phyloP scores from a whole-genome alignment of 192 early-diverging fungal species.

The Coemansia sp. region DNA sequence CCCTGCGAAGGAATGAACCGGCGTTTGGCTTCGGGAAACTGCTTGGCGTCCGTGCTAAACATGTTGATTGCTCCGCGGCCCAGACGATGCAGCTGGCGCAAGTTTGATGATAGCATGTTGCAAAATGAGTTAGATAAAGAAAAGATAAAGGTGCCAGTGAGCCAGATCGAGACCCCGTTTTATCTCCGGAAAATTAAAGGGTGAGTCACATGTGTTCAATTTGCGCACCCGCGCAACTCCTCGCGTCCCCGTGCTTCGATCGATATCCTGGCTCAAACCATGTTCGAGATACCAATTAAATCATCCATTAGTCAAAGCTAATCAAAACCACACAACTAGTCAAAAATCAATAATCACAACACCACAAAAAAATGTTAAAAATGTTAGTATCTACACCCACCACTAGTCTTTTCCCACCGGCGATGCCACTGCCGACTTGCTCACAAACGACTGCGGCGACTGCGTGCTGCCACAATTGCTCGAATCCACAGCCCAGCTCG shows the following conservation, averaged over 20 bases:
- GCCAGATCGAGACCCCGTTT: not conserved
- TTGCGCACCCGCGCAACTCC: not conserved
- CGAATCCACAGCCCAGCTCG: slow-evolving; percentile 14
- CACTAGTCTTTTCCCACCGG: slow-evolving; percentile 27
- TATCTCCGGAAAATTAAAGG: not conserved
- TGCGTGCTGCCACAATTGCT: slow-evolving; percentile 4
- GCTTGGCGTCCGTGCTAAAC: slow-evolving; percentile 39
- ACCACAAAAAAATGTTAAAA: not conserved
- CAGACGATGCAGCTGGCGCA: slow-evolving; percentile 16
- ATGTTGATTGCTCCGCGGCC: slow-evolving; percentile 23
- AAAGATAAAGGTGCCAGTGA: not conserved
- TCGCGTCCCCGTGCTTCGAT: not conserved
- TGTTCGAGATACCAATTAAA: not conserved
- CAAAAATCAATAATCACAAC: not conserved
- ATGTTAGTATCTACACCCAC: not conserved
- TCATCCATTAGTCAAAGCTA: not conserved
- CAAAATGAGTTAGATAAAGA: not conserved
- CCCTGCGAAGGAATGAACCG: slow-evolving; percentile 71
- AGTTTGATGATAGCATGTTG: slow-evolving; percentile 21
- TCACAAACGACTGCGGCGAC: slow-evolving; percentile 17
- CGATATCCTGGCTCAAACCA: not conserved
- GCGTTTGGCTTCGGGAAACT: slow-evolving; percentile 57
- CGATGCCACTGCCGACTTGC: slow-evolving; percentile 26
- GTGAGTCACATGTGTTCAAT: slow-evolving; percentile 1
- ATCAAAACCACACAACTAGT: not conserved